Percentiles rank a stretch among this genome's conserved stretches.
Evolutionary conservation across 1,284 basidiomycete species (phyloP).

Genomic region (Coniferiporia weirii): DNA sequence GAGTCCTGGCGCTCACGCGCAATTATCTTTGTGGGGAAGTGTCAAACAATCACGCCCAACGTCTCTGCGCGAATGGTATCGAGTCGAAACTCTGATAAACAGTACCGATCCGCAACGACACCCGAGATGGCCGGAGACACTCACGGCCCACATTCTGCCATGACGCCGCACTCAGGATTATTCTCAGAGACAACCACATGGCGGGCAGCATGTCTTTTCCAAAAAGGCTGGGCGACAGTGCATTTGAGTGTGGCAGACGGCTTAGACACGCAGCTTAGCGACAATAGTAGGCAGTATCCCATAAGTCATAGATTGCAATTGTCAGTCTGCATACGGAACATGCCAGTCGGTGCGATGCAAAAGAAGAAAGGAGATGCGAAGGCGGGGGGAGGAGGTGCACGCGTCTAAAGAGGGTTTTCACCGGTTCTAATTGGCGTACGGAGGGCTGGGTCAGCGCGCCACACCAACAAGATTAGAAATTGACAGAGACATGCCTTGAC

Average conservation of each 20-base stretch:
- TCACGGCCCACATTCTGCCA: too few species aligned
- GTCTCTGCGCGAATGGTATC: too few species aligned
- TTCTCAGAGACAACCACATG: too few species aligned
- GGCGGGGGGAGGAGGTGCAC: not conserved
- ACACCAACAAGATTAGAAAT: not conserved
- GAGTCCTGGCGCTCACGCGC: too few species aligned
- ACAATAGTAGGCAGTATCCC: not conserved
- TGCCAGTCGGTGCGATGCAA: not conserved
- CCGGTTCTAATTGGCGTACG: conserved; percentile 35
- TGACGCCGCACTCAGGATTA: too few species aligned
- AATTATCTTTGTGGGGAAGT: too few species aligned
- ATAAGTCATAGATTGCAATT: not conserved
- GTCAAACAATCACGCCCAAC: too few species aligned
- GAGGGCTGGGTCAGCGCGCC: not conserved
- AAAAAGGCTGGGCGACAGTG: not conserved
- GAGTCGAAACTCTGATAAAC: too few species aligned
- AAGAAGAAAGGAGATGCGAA: not conserved
- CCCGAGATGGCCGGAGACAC: too few species aligned
- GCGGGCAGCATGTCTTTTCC: too few species aligned
- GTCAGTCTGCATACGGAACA: conserved; percentile 4
- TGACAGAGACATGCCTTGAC: conserved; percentile 62
- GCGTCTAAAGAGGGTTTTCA: conserved; percentile 25
- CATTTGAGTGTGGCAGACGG: not conserved
- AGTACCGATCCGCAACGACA: too few species aligned
- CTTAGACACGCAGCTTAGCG: not conserved